Percentiles rank a stretch among this genome's conserved stretches.
These are phyloP conservation scores for Leccinum barrowsii DNA, from an alignment of 768 basidiomycete species.

Conservation along the genomic window DNA sequence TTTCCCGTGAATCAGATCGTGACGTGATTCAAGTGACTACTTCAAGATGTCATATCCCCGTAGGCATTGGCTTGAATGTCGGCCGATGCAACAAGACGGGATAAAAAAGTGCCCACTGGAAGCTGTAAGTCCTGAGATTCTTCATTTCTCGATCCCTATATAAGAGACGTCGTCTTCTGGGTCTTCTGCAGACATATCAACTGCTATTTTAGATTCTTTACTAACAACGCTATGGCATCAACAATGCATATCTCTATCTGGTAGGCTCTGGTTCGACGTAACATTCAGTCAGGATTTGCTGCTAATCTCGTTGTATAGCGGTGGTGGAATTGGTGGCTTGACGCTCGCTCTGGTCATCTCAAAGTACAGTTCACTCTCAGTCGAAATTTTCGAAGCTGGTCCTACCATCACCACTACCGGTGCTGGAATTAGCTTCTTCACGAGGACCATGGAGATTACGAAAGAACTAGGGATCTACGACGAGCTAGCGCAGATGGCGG, in stretches of 20 bases:
- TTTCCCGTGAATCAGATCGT: neutral
- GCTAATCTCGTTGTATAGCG: constrained; percentile 25
- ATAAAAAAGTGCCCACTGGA: neutral
- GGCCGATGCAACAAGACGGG: neutral
- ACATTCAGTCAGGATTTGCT: neutral
- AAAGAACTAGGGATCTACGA: constrained; percentile 38
- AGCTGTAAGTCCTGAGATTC: neutral
- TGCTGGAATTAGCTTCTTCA: constrained; percentile 46
- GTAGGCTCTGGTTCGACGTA: neutral
- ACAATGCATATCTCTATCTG: constrained; percentile 17
- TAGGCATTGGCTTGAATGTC: neutral
- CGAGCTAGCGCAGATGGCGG: constrained; percentile 22
- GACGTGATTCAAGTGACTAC: neutral
- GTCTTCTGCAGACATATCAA: neutral
- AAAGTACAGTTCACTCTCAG: constrained; percentile 23
- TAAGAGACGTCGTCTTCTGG: neutral
- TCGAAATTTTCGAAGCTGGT: constrained; percentile 43
- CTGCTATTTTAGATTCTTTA: neutral
- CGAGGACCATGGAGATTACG: constrained; percentile 44
- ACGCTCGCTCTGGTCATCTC: constrained; percentile 30
- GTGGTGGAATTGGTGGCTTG: constrained; percentile 39
- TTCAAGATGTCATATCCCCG: neutral
- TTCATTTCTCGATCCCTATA: neutral
- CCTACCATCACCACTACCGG: constrained; percentile 39
- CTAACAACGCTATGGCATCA: constrained; percentile 3